Evolutionary conservation across 2,329 filamentous ascomycete species (phyloP).

Genomic region (Beauveria pseudobassiana): DNA sequence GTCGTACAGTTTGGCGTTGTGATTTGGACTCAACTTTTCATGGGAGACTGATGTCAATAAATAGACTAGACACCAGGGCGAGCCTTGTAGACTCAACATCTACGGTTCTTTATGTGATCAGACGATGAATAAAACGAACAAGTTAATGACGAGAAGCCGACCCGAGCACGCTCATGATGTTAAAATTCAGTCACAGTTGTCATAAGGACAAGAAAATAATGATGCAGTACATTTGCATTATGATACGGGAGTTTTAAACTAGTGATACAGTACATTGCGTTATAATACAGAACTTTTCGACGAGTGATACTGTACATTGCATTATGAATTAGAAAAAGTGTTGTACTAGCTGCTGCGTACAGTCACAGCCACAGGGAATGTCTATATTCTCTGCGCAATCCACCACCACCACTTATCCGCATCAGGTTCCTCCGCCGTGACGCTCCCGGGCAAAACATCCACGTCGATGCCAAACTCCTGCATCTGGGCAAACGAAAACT

Average conservation of each 20-base stretch:
- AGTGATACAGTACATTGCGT: no score
- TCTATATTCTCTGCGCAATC: slow-evolving; percentile 69
- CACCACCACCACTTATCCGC: slow-evolving; percentile 85
- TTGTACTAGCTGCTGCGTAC: no score
- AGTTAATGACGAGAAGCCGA: not conserved
- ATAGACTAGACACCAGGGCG: slow-evolving; percentile 12
- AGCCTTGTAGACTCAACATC: slow-evolving; percentile 35
- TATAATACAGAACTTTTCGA: no score
- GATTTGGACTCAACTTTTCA: slow-evolving; percentile 8
- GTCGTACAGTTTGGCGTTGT: slow-evolving; percentile 23
- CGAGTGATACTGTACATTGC: no score
- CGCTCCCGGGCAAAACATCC: slow-evolving; percentile 69
- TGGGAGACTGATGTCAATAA: slow-evolving; percentile 5
- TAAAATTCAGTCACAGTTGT: no score
- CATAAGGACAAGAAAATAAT: not conserved
- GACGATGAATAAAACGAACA: slow-evolving; percentile 7
- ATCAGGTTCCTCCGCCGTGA: slow-evolving; percentile 56
- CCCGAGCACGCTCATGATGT: no score
- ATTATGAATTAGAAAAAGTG: no score
- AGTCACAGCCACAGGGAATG: not conserved
- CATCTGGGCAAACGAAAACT: slow-evolving; percentile 76
- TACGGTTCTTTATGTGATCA: slow-evolving; percentile 18
- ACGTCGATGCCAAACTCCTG: slow-evolving; percentile 75
- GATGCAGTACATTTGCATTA: not conserved
- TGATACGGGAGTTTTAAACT: no score